Evolutionary conservation across 2,329 filamentous ascomycete genomes (phyloP).

Genomic region (Neocucurbitaria cava): DNA sequence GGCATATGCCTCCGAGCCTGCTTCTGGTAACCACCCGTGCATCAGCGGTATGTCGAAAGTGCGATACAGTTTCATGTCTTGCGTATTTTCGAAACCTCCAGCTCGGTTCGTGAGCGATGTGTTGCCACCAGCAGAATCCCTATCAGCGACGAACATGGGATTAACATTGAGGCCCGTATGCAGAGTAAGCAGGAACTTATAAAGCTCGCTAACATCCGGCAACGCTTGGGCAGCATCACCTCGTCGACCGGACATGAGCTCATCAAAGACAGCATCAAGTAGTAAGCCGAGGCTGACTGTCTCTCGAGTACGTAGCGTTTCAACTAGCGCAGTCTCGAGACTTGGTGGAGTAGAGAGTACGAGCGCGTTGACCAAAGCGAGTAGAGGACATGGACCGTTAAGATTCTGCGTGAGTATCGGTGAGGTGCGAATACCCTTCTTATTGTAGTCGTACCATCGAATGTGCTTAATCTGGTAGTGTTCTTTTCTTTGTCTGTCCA

Average conservation of each 20-base stretch:
- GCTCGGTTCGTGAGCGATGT: slow-evolving; percentile 47
- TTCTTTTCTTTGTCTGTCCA: slow-evolving; percentile 65
- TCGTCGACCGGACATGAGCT: slow-evolving; percentile 80
- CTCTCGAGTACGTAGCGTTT: slow-evolving; percentile 79
- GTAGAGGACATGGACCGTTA: slow-evolving; percentile 91
- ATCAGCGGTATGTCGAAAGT: slow-evolving; percentile 88
- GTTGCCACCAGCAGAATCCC: slow-evolving; percentile 45
- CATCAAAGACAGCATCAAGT: slow-evolving; percentile 89
- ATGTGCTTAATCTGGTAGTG: slow-evolving; percentile 95
- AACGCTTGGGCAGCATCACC: slow-evolving; percentile 69
- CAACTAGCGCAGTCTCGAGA: slow-evolving; percentile 73
- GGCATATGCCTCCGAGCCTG: slow-evolving; percentile 68
- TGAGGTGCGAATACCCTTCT: slow-evolving; percentile 71
- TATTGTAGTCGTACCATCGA: slow-evolving; percentile 75
- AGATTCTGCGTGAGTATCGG: slow-evolving; percentile 91
- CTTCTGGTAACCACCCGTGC: slow-evolving; percentile 88
- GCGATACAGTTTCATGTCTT: slow-evolving; percentile 88
- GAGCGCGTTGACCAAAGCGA: slow-evolving; percentile 92
- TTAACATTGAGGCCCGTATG: slow-evolving; percentile 99
- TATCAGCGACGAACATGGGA: slow-evolving; percentile 76
- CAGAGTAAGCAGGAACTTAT: slow-evolving; percentile 83
- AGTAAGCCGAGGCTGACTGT: slow-evolving; percentile 86
- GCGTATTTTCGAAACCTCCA: slow-evolving; percentile 87
- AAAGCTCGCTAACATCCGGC: slow-evolving; percentile 87
- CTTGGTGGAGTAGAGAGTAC: slow-evolving; percentile 79